phyloP scores from a whole-genome alignment of 1,139 yeast genomes.

The Suhomyces atakaporum region DNA sequence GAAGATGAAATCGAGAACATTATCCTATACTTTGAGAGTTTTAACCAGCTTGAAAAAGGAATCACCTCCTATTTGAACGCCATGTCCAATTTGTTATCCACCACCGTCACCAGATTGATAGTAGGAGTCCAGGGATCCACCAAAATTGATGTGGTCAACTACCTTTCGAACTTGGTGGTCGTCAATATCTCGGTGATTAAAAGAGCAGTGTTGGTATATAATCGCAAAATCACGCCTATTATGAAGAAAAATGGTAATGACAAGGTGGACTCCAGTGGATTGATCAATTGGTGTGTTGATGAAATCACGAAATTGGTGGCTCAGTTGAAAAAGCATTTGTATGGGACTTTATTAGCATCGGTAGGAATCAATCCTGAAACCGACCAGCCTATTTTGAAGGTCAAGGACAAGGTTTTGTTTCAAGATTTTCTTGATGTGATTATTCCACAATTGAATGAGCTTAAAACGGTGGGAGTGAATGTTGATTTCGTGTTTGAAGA shows the following conservation, averaged over 20 bases:
- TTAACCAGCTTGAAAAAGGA: constrained; percentile 43
- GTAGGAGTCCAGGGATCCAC: constrained; percentile 50
- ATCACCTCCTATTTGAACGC: constrained; percentile 40
- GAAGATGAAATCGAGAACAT: constrained; percentile 37
- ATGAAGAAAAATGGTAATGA: constrained; percentile 27
- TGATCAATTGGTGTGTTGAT: constrained; percentile 66
- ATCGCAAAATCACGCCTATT: constrained; percentile 37
- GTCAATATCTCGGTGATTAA: constrained; percentile 43
- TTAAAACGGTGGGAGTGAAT: constrained; percentile 71
- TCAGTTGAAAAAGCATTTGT: constrained; percentile 65
- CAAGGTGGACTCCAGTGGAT: constrained; percentile 44
- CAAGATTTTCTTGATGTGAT: constrained; percentile 54
- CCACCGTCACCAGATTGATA: constrained; percentile 39
- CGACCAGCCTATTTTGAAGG: constrained; percentile 27
- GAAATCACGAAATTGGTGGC: constrained; percentile 64
- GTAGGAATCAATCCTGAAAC: constrained; percentile 27
- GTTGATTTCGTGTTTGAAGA: constrained; percentile 62
- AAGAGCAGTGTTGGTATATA: constrained; percentile 38
- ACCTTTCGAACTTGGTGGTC: constrained; percentile 45
- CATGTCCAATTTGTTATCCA: constrained; percentile 35
- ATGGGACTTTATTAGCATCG: constrained; percentile 55
- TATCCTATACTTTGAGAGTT: constrained; percentile 38
- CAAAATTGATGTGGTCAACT: constrained; percentile 47
- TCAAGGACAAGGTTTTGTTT: constrained; percentile 34
- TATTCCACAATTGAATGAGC: constrained; percentile 58